Evolutionary conservation across 148 eudicot species (phyloP), one percentile per base, ranked within the genome.

Genomic region (Rhododendron ovatum): DNA sequence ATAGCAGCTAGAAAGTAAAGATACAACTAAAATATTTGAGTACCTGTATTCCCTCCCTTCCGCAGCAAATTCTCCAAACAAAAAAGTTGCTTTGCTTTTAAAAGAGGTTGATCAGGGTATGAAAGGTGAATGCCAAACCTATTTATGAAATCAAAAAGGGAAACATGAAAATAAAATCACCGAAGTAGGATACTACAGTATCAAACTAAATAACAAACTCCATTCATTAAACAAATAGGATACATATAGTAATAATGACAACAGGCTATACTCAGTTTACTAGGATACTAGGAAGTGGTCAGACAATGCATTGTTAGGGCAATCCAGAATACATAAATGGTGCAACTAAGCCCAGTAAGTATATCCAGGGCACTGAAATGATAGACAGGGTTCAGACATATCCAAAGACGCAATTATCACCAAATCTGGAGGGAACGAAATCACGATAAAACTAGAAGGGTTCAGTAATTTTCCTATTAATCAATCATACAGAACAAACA

Each of bases 1-100:
- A 82, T n/a, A 61, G 53, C 51, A 78, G 22, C 69, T 51, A 87
- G 33, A 78, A 78, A 75, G 35, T 35, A 59, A 78, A 67, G 41
- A 78, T 48, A 71, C 55, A 83, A 87, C 79, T 20, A 83, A 83
- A 50, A 73, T 83, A 57, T 41, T 24, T 28, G 12, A 83, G 76
- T 90, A 95, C 98, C 99, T 83, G 89, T 75, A 69, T 87, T 84
- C 80, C 90, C 93, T 75, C 84, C 89, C 88, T 91, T 94, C 50
- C 98, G 84, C 83, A 98, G 88, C 88, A 95, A 90, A 93, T 98
- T 98, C 82, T 85, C 95, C 89, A 93, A 85, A 89, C 85, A 86
- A 89, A 95, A 95, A 37, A 98, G 98, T 86, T 95, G 98, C 87
- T 98, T 98, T 47, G 91, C 99, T 91, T 88, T 92, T 84, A 98